Evolutionary conservation across 2,329 filamentous ascomycete genomes (phyloP), one percentile per base, ranked within the genome.

Genomic region (Trichophyton rubrum): DNA sequence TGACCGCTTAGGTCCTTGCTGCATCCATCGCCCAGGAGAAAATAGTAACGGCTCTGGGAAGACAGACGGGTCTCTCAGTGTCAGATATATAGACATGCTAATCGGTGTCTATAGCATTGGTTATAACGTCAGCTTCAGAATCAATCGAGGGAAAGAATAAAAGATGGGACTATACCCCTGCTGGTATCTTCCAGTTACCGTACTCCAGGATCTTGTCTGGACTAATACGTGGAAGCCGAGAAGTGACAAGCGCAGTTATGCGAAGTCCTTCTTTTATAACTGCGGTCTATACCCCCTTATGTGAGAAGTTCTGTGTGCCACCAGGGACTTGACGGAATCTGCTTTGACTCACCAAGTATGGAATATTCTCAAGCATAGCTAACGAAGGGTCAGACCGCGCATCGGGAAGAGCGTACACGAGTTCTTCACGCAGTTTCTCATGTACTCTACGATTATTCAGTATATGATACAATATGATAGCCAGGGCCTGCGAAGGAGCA

Each of bases 231-330:
- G 64, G 65, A n/a, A 67, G 63, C 6, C 66, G 64, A 3, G 64
- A 60, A 2, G 65, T 64, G 9, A 68, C 64, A 0, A 66, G 33
- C 2, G 64, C 58, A 3, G 64, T 63, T 3, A 67, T 33, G 0
- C 70, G 67, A 1, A 72, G 63, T 1, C 67, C 68, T 61, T 72
- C 71, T 59, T 67, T 68, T 30, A 73, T 64, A 24, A 67, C 64
- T 3, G 58, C 58, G 38, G 40, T 51, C 58, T 53, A 38, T 17
- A 2, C 9, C 17, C 27, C 2, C 22, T 13, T 45, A 3, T 13
- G 40, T 45, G 15, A 45, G 56, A n/a, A 40, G 8, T 24, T 11
- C 13, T 15, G 7, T 20, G 22, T 11, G 1, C 11, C 33, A 38
- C 8, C 11, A 45, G 11, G 11, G n/a, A 45, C 11, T 13, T 1